Percentiles rank a stretch among this genome's conserved stretches.
phyloP scores from a whole-genome alignment of 192 early-diverging fungal genomes.

The Haplosporangium gracile region DNA sequence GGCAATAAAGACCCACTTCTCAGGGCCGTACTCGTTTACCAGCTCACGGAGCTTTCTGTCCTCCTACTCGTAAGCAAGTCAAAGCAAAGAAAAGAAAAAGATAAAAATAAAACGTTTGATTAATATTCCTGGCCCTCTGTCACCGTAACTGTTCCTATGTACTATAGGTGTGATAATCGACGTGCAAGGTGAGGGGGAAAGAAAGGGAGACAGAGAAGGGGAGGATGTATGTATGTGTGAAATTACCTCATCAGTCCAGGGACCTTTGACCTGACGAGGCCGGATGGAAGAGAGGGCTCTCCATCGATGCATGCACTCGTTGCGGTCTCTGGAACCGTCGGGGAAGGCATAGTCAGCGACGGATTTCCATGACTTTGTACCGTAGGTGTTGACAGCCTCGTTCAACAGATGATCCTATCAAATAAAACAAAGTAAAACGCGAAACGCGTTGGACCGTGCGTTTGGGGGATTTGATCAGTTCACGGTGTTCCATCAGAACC shows the following conservation, averaged over 20 bases:
- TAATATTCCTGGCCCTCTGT: neutral
- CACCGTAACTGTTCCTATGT: neutral
- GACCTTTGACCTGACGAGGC: constrained; percentile 50
- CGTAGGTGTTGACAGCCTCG: constrained; percentile 34
- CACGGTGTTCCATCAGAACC: too few species aligned
- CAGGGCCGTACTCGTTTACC: constrained; percentile 49
- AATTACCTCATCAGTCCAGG: constrained; percentile 52
- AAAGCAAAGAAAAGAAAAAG: neutral
- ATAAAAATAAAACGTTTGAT: neutral
- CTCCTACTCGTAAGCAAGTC: constrained; percentile 26
- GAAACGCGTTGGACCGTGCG: neutral
- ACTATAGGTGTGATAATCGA: neutral
- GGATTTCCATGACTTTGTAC: constrained; percentile 43
- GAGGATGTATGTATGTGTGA: too few species aligned
- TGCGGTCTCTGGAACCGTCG: constrained; percentile 40
- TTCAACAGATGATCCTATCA: constrained; percentile 34
- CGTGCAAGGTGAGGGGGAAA: neutral
- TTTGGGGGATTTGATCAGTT: too few species aligned
- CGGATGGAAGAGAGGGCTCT: constrained; percentile 21
- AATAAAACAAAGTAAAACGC: too few species aligned
- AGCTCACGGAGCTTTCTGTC: constrained; percentile 42
- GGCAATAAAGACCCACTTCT: constrained; percentile 56
- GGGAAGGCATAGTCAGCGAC: constrained; percentile 45
- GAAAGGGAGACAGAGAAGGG: too few species aligned
- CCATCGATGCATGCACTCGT: constrained; percentile 50